Conservation (phyloP, 768 basidiomycete species). For the Termitomyces sp. region DNA sequence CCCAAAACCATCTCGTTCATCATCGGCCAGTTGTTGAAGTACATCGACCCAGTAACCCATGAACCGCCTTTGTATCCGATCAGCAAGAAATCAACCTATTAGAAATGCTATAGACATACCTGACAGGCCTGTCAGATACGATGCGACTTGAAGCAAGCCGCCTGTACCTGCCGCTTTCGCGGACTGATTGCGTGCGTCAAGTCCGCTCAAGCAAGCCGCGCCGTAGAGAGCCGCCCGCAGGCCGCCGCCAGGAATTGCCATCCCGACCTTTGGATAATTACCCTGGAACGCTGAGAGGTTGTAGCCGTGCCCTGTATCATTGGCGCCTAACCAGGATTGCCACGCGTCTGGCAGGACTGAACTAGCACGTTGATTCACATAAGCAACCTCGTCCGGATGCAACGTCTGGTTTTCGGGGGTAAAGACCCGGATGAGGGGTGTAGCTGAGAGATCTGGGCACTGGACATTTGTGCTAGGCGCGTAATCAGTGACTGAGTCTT, state of each 20-base stretch:
- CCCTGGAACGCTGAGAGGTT: slow-evolving; percentile 35
- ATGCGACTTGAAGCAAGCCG: slow-evolving; percentile 64
- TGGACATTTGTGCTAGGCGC: slow-evolving; percentile 43
- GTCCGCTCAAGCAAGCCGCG: slow-evolving; percentile 50
- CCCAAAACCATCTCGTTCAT: slow-evolving; percentile 58
- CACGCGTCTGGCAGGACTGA: slow-evolving; percentile 43
- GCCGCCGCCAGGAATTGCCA: slow-evolving; percentile 70
- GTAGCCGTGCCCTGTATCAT: slow-evolving; percentile 51
- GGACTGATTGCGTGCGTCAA: slow-evolving; percentile 59
- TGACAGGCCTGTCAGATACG: slow-evolving; percentile 64
- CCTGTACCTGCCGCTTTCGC: slow-evolving; percentile 57
- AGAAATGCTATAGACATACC: slow-evolving; percentile 30
- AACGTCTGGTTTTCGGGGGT: slow-evolving; percentile 47
- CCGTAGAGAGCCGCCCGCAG: slow-evolving; percentile 64
- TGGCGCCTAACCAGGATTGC: slow-evolving; percentile 53
- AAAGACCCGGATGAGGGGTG: slow-evolving; percentile 46
- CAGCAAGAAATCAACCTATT: not conserved
- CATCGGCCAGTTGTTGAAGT: slow-evolving; percentile 59
- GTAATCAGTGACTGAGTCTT: slow-evolving; percentile 39
- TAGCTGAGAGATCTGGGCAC: slow-evolving; percentile 46
- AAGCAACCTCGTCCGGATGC: slow-evolving; percentile 42
- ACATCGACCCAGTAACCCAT: slow-evolving; percentile 61
- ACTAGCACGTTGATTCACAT: slow-evolving; percentile 38
- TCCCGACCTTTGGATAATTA: slow-evolving; percentile 47
- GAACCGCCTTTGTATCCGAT: slow-evolving; percentile 45